phyloP scores from a whole-genome alignment of 1,139 yeast genomes.

The Saccharomyces hybrid region DNA sequence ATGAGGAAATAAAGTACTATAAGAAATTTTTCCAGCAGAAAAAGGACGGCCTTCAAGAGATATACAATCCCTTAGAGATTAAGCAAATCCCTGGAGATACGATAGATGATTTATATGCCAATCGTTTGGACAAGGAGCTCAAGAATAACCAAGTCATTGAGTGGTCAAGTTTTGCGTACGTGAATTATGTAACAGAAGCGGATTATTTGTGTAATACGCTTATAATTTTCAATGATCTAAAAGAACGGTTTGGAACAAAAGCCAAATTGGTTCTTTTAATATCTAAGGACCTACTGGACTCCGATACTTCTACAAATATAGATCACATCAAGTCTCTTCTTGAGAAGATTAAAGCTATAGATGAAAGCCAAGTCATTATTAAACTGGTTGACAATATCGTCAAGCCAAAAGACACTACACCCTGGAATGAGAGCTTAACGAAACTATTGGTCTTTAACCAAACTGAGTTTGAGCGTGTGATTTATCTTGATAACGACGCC shows the following conservation, averaged over 20 bases:
- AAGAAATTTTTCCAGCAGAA: slow-evolving; percentile 21
- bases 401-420: slow-evolving; percentile 24
- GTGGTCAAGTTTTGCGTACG: slow-evolving; percentile 40
- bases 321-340: slow-evolving; percentile 9
- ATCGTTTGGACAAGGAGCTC: slow-evolving; percentile 6
- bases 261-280: slow-evolving; percentile 38
- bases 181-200: slow-evolving; percentile 41
- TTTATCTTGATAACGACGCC: slow-evolving; percentile 41
- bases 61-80: slow-evolving; percentile 28
- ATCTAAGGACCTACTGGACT: slow-evolving; percentile 20
- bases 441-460: slow-evolving; percentile 47
- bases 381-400: slow-evolving; percentile 24
- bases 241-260: slow-evolving; percentile 29
- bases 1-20: slow-evolving; percentile 27
- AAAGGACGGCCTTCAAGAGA: slow-evolving; percentile 20
- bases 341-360: slow-evolving; percentile 14
- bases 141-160: slow-evolving; percentile 20
- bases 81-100: slow-evolving; percentile 29
- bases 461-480: slow-evolving; percentile 41
- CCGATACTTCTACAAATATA: slow-evolving; percentile 7
- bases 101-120: slow-evolving; percentile 21
- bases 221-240: slow-evolving; percentile 36
- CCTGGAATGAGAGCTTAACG: slow-evolving; percentile 50
- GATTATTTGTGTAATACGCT: slow-evolving; percentile 40
- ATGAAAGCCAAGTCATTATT: slow-evolving; percentile 25